phyloP scores from a whole-genome alignment of 495 filamentous ascomycete species.

The Recurvomyces mirabilis region DNA sequence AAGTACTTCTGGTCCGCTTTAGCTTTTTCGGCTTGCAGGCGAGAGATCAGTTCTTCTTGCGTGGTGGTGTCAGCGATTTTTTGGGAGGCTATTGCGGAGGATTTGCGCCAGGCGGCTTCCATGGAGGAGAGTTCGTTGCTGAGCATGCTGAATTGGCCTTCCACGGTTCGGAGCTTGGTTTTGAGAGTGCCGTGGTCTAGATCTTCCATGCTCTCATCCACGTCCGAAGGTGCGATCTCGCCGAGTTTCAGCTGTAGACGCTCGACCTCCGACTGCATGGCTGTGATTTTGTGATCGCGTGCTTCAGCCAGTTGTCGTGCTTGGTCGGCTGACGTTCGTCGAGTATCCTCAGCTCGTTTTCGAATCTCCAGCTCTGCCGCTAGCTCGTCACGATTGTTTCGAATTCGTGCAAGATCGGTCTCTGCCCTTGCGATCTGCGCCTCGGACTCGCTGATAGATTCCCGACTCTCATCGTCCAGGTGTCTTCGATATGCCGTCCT shows the following conservation, averaged over 20 bases:
- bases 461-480: slow-evolving; percentile 66
- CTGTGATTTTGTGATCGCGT: slow-evolving; percentile 59
- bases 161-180: slow-evolving; percentile 56
- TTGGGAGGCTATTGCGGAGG: slow-evolving; percentile 67
- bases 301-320: slow-evolving; percentile 68
- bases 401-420: slow-evolving; percentile 72
- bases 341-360: slow-evolving; percentile 66
- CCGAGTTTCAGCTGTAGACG: slow-evolving; percentile 49
- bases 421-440: slow-evolving; percentile 70
- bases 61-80: slow-evolving; percentile 66
- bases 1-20: slow-evolving; percentile 99
- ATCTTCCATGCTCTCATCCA: slow-evolving; percentile 37
- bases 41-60: slow-evolving; percentile 66
- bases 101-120: slow-evolving; percentile 77
- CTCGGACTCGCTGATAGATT: slow-evolving; percentile 60
- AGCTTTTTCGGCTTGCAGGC: slow-evolving; percentile 73
- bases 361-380: slow-evolving; percentile 69
- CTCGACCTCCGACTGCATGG: slow-evolving; percentile 71
- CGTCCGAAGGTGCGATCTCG: slow-evolving; percentile 34
- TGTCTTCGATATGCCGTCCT: slow-evolving; percentile 67
- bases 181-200: slow-evolving; percentile 58
- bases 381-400: slow-evolving; percentile 71
- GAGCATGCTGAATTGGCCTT: slow-evolving; percentile 69
- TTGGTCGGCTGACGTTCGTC: slow-evolving; percentile 53
- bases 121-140: slow-evolving; percentile 78